Conservation (phyloP, 2,329 filamentous ascomycete genomes). For the Diaporthe nobilis region DNA sequence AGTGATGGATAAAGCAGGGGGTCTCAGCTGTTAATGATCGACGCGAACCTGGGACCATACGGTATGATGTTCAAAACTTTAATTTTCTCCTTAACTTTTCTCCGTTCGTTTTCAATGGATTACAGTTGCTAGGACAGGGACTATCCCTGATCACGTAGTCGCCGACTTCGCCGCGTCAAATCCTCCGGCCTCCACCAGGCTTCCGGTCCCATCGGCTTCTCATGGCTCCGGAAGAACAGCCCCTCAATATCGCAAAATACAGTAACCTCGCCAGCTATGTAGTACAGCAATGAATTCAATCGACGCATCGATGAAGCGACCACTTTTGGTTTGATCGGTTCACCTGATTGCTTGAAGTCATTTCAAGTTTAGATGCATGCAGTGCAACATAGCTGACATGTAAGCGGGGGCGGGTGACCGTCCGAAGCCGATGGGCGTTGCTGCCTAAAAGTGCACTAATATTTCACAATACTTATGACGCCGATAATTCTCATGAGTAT, state of each 20-base stretch:
- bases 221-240: too few species aligned
- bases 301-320: background rate
- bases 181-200: too few species aligned
- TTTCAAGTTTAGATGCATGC: background rate
- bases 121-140: background rate
- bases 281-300: background rate
- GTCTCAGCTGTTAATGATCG: background rate
- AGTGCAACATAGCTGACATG: background rate
- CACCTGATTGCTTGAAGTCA: background rate
- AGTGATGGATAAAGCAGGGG: background rate
- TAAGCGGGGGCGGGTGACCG: background rate
- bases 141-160: background rate
- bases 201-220: too few species aligned
- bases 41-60: background rate
- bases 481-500: background rate
- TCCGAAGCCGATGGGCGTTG: background rate
- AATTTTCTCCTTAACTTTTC: background rate
- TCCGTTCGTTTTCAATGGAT: background rate
- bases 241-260: too few species aligned
- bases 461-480: background rate
- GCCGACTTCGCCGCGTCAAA: too few species aligned
- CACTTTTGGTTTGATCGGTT: background rate
- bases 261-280: background rate
- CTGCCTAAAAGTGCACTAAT: background rate
- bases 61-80: slow-evolving; percentile 6